Evolutionary conservation across 2,329 filamentous ascomycete genomes (phyloP), one percentile per base, ranked within the genome.

Genomic region (Alternaria sp.): DNA sequence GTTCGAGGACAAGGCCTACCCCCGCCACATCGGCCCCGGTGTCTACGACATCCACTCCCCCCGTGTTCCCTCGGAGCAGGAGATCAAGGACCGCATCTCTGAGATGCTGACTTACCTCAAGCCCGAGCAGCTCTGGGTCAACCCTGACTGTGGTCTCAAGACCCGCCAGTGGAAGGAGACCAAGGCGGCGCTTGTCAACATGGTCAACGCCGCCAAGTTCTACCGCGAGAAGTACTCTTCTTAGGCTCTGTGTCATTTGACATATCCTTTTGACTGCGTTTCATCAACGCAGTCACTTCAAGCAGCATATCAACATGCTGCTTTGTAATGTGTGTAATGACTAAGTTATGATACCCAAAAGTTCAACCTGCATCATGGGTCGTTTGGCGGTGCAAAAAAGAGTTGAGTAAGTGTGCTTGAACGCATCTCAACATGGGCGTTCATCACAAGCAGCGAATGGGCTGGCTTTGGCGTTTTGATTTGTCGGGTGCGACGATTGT

Each of bases 21-120:
- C 94, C 73, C 92, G 94, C 78, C 94, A 99, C 88, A 99, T 99
- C 75, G 95, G 95, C 68, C 95, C 95, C 68, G 95, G 94, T 90
- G 95, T 99, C 83, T 99, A 98, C 82, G 95, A 99, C 84, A 99
- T 99, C 86, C 95, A 99, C 91, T 96, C 93, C 70, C 95, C 95
- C 72, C 94, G 95, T 91, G 89, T 99, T 63, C 95, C 95, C 78
- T 91, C 89, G 80, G 92, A 97, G 89, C 88, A 97, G 85, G 95
- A 99, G 89, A 97, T 99, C 87, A 94, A 93, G 89, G 91, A 94
- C 85, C 91, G 95, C 79, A 91, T 99, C 81, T 89, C 92, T 81
- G 95, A 99, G 91, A 98, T 98, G 95, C 89, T 99, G 70, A 87
- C 91, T 43, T 84, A 93, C 88, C 91, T 98, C 83, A 94, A 93